A percentile compares a stretch with the other conserved stretches of the same genome.
Evolutionary conservation across 768 basidiomycete species (phyloP).

Genomic region (Amanita phalloides): DNA sequence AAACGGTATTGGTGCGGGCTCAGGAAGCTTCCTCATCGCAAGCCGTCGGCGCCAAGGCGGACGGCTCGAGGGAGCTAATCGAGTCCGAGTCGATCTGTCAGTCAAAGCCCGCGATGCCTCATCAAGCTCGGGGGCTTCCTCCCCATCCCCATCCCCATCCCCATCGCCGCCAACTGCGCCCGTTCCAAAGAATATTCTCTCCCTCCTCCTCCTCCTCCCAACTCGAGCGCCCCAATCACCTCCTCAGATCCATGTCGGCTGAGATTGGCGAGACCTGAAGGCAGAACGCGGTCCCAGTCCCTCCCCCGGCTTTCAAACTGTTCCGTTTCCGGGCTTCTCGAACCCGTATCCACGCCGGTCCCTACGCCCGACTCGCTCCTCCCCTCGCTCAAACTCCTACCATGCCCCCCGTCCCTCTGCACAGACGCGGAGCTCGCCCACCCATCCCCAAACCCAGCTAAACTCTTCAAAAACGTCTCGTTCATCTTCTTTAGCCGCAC

Average conservation of each 20-base stretch:
- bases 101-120: background rate
- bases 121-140: constrained; percentile 4
- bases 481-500: constrained; percentile 57
- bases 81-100: background rate
- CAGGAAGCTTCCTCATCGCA: background rate
- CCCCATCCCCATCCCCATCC: constrained; percentile 5
- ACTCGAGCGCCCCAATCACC: constrained; percentile 46
- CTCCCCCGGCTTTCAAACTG: constrained; percentile 12
- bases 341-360: constrained; percentile 5
- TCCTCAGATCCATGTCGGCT: constrained; percentile 29
- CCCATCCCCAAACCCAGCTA: constrained; percentile 42
- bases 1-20: background rate
- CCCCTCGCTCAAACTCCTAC: constrained; percentile 12
- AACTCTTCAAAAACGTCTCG: constrained; percentile 50
- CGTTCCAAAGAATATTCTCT: constrained; percentile 1
- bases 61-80: background rate
- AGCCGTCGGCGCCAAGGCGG: background rate
- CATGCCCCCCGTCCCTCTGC: constrained; percentile 1
- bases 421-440: background rate
- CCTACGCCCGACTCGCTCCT: constrained; percentile 7
- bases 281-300: constrained; percentile 16
- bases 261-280: background rate
- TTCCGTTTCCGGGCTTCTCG: constrained; percentile 11
- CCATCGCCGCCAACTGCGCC: constrained; percentile 3
- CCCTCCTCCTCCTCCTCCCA: constrained; percentile 13